Conservation (phyloP, 805 yeast genomes). For the Saccharomycopsis sp. region DNA sequence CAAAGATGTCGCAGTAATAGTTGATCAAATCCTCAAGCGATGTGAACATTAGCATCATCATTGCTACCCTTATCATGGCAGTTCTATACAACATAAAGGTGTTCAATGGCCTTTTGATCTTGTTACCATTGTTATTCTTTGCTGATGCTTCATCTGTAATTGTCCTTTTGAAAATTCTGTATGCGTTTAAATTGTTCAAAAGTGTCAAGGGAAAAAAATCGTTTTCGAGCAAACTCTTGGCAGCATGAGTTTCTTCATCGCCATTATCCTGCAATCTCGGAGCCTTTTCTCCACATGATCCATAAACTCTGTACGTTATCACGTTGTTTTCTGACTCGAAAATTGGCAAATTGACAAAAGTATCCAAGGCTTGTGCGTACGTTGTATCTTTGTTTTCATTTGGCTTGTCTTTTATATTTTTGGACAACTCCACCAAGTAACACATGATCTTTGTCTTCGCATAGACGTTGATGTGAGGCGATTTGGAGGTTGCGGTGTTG, state of each 20-base stretch:
- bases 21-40: conserved; percentile 9
- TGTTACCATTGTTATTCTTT: conserved; percentile 1
- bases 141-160: conserved; percentile 8
- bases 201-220: neutral
- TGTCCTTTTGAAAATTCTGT: conserved; percentile 3
- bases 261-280: neutral
- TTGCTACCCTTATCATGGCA: conserved; percentile 34
- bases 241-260: neutral
- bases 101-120: conserved; percentile 39
- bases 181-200: conserved; percentile 5
- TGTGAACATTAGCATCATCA: conserved; percentile 24
- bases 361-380: no score
- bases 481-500: neutral
- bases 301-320: neutral
- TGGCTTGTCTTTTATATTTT: neutral
- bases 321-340: no score
- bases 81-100: conserved; percentile 40
- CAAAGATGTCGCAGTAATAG: conserved; percentile 14
- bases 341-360: no score
- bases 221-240: neutral
- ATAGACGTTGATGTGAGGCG: neutral
- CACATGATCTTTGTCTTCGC: conserved; percentile 12
- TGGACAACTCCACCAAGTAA: conserved; percentile 3
- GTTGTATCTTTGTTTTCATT: neutral
- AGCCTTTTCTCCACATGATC: no score